Evolutionary conservation across 306 rosid species (phyloP), one percentile per base, ranked within the genome.

Genomic region (Vigna hirtella): DNA sequence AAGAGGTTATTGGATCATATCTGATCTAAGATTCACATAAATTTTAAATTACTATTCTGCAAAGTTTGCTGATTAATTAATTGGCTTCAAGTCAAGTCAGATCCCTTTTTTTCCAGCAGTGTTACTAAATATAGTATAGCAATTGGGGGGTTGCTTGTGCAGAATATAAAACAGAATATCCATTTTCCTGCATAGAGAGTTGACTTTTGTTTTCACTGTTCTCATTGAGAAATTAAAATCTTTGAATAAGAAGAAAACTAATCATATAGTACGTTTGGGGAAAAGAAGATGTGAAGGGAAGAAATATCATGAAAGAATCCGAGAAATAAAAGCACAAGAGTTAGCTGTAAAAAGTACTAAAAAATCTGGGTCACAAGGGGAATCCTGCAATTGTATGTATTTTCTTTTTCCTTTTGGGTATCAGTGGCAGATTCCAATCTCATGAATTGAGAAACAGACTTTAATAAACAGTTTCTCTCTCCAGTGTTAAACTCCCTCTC

Each of bases 141-240:
- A 77, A 53, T 12, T 30, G 34, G 51, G 47, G 66, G 22, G 65
- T 24, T 57, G 16, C 58, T 77, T 61, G 56, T 67, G 67, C 38
- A 50, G 59, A 75, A 79, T 77, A 69, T 26, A 75, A 49, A 48
- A 67, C 51, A 4, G 6, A 30, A 40, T 68, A 28, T n/a, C 6
- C 28, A 47, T 63, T 68, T 30, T 78, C 78, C 20, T 69, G 68
- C 42, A 26, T 10, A 45, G 30, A 78, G 83, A 78, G 83, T 79
- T 85, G 80, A 75, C 78, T 56, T 65, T 78, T 50, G 55, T 70
- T 79, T 53, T 69, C 20, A 52, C 28, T 47, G 12, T 38, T 47
- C 22, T 66, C 66, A 36, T 58, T 2, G 43, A 51, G 43, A 76
- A 52, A 76, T 55, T 72, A 51, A 51, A 52, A 12, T 62, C 72